A percentile compares a stretch with the other conserved stretches of the same genome.
phyloP scores from a whole-genome alignment of 257 asterid genomes.

The Hygrophila difformis region DNA sequence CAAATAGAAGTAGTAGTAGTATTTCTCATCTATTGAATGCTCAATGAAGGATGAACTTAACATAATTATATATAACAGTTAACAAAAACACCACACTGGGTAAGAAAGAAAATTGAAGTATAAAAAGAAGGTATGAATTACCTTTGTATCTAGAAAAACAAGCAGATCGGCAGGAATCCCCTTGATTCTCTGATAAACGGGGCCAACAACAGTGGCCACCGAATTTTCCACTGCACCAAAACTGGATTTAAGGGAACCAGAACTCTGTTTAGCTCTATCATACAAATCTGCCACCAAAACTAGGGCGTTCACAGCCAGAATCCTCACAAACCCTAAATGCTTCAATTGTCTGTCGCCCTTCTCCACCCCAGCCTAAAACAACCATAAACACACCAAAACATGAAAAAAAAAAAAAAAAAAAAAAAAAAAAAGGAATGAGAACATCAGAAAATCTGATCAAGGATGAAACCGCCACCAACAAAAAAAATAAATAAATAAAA shows the following conservation, averaged over 20 bases:
- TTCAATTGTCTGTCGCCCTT: slow-evolving; percentile 31
- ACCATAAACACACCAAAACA: no score
- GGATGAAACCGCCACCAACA: no score
- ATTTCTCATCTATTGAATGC: no score
- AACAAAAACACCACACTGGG: neutral
- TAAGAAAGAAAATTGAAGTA: no score
- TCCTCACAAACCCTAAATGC: slow-evolving; percentile 50
- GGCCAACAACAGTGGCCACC: slow-evolving; percentile 41
- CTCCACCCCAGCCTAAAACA: slow-evolving; percentile 56
- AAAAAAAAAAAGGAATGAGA: no score
- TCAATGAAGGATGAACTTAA: neutral
- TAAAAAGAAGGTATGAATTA: slow-evolving; percentile 4
- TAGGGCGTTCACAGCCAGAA: slow-evolving; percentile 39
- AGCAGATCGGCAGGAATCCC: slow-evolving; percentile 52
- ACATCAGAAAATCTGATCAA: no score
- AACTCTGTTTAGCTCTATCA: slow-evolving; percentile 51
- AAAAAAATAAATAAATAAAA: no score
- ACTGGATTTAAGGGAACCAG: slow-evolving; percentile 60
- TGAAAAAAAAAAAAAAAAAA: no score
- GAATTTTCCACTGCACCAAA: slow-evolving; percentile 50
- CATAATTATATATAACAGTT: neutral
- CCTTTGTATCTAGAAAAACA: slow-evolving; percentile 57
- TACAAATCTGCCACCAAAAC: slow-evolving; percentile 43
- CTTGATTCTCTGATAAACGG: slow-evolving; percentile 45
- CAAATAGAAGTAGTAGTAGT: no score